Evolutionary conservation across 495 filamentous ascomycete species (phyloP).

Genomic region (Glonium stellatum): DNA sequence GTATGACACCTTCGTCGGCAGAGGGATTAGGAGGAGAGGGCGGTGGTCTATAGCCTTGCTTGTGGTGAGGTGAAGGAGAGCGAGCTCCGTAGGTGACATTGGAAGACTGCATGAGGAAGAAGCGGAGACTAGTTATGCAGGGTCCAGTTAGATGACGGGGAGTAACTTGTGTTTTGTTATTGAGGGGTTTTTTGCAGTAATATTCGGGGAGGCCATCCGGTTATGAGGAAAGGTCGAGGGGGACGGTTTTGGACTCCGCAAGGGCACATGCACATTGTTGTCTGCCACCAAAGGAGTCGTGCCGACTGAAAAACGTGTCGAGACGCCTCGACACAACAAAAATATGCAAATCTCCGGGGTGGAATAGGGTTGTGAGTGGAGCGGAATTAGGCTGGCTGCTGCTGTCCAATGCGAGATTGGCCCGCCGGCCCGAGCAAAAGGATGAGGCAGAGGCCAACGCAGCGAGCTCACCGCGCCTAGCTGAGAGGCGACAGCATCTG

Average conservation of each 20-base stretch:
- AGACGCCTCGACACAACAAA: background rate
- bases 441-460: slow-evolving; percentile 3
- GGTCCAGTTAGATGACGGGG: background rate
- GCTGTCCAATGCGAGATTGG: background rate
- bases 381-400: slow-evolving; percentile 8
- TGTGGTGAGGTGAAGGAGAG: background rate
- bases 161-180: background rate
- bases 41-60: slow-evolving; percentile 7
- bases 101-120: background rate
- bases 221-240: background rate
- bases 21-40: slow-evolving; percentile 32
- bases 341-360: background rate
- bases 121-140: background rate
- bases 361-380: slow-evolving; percentile 7
- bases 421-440: background rate
- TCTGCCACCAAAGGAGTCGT: background rate
- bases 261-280: background rate
- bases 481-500: slow-evolving; percentile 6
- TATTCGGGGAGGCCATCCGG: background rate
- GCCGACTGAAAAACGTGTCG: background rate
- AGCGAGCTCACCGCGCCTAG: background rate
- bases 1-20: slow-evolving; percentile 30
- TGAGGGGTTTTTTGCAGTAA: background rate
- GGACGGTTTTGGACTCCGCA: background rate
- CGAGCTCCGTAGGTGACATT: background rate